Base-by-base conservation (phyloP, 805 yeast species). In the Metschnikowia matae region DNA sequence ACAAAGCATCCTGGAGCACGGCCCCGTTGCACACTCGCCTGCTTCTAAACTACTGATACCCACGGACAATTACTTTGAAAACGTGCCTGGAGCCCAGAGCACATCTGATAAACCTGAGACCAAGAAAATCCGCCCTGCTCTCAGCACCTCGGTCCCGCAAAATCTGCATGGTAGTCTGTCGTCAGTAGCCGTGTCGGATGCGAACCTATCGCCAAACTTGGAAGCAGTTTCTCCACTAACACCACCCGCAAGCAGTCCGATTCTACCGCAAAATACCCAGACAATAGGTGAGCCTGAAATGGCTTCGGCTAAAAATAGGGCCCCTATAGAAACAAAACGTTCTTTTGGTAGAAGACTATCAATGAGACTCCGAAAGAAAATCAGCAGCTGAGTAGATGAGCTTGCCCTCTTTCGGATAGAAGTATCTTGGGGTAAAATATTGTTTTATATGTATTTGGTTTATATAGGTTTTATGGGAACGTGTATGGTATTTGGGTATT, bases 281-380 rank as follows among this genome's bases (percentile, higher is more conserved):
- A 35, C 33, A 21, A 44, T 35, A 14, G 23, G 15, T 11, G 40
- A 35, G 40, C 33, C 40, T 3, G 46, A 35, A 14, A 10, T 35
- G 34, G 15, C 46, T 6, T 7, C 40, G 20, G 10, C 6, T 15
- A 40, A n/a, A 21, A 21, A 11, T 15, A 34, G 26, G 34, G n/a
- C 10, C 3, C 33, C 23, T 21, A 15, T 17, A 8, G 40, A 44
- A 10, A 20, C 21, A n/a, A 44, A 35, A 26, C 40, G 23, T 6
- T 52, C 53, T n/a, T 32, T 52, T 41, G 44, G 51, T 7, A 40
- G 55, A 21, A 35, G 55, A 20, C 39, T 52, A 21, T 52, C 55
- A 6, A 14, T 44, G 33, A 46, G 52, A 50, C 40, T 49, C 34
- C 32, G 35, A 8, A 35, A 44, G 42, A 44, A 37, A 33, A 39